Evolutionary conservation across 441 rosid genomes (phyloP).

Genomic region (Gossypium lobatum): DNA sequence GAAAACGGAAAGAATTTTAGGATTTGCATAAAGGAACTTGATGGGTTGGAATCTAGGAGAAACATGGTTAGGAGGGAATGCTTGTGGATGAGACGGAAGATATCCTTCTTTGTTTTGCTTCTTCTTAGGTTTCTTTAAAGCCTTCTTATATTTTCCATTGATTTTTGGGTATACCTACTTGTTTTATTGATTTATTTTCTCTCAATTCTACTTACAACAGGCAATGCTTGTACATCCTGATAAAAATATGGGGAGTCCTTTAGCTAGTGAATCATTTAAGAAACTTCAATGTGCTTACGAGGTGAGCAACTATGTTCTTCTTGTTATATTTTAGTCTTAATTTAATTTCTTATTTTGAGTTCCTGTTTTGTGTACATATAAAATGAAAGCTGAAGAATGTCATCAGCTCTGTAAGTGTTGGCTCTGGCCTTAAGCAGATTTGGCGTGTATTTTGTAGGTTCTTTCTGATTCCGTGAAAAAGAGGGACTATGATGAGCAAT

Average conservation of each 20-base stretch:
- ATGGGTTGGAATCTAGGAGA: neutral
- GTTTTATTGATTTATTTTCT: neutral
- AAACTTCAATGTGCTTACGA: slow-evolving; percentile 96
- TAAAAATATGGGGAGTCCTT: slow-evolving; percentile 92
- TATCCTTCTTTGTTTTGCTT: neutral
- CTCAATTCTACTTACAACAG: slow-evolving; percentile 31
- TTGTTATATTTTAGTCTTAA: neutral
- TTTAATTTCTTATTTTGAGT: slow-evolving; percentile 12
- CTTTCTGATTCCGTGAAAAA: slow-evolving; percentile 83
- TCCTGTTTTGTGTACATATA: neutral
- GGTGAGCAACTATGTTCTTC: slow-evolving; percentile 35
- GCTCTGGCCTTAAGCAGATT: slow-evolving; percentile 13
- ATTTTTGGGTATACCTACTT: neutral
- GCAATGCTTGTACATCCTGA: slow-evolving; percentile 99
- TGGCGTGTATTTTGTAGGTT: slow-evolving; percentile 46
- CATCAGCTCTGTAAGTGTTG: neutral
- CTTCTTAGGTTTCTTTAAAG: neutral
- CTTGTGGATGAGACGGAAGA: neutral
- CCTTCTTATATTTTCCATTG: neutral
- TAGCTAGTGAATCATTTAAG: slow-evolving; percentile 97
- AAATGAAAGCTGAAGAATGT: neutral
- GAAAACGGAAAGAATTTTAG: neutral
- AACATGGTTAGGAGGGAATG: neutral
- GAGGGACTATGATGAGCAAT: slow-evolving; percentile 91
- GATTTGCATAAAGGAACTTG: neutral